Conservation (phyloP, 495 filamentous ascomycete genomes). For the Hyaloscypha bicolor region DNA sequence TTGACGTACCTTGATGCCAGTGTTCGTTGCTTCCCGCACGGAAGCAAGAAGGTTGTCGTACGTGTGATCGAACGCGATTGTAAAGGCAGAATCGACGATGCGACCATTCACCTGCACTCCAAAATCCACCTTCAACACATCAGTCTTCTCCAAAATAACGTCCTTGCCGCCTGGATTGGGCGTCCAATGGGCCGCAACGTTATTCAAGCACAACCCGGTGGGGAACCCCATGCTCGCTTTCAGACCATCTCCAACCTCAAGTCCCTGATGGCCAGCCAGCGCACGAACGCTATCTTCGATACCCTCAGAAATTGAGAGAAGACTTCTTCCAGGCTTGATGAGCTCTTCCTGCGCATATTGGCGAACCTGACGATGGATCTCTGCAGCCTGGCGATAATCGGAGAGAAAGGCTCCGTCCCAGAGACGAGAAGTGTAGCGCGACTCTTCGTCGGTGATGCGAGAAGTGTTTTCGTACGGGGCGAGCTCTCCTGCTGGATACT, state of each 20-base stretch:
- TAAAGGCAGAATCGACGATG: slow-evolving; percentile 93
- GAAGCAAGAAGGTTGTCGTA: slow-evolving; percentile 83
- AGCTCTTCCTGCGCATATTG: slow-evolving; percentile 71
- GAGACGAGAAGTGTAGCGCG: slow-evolving; percentile 77
- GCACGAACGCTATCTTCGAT: slow-evolving; percentile 85
- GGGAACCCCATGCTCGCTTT: slow-evolving; percentile 88
- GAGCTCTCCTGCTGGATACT: slow-evolving; percentile 80
- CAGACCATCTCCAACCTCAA: slow-evolving; percentile 75
- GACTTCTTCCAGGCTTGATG: slow-evolving; percentile 79
- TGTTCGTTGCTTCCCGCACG: slow-evolving; percentile 86
- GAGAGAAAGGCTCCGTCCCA: slow-evolving; percentile 73
- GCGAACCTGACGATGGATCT: slow-evolving; percentile 62
- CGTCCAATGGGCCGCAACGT: slow-evolving; percentile 85
- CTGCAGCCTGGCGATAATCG: slow-evolving; percentile 81
- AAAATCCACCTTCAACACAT: slow-evolving; percentile 93
- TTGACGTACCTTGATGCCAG: slow-evolving; percentile 61
- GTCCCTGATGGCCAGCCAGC: slow-evolving; percentile 74
- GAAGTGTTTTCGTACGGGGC: slow-evolving; percentile 77
- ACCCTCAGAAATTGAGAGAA: slow-evolving; percentile 81
- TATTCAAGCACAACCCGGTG: slow-evolving; percentile 83
- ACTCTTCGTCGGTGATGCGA: slow-evolving; percentile 83
- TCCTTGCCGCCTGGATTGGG: slow-evolving; percentile 87
- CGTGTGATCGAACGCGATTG: slow-evolving; percentile 78
- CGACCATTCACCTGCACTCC: slow-evolving; percentile 87
- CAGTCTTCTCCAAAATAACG: slow-evolving; percentile 72